Conservation (phyloP, 2,329 filamentous ascomycete species). For the Alternaria solani region DNA sequence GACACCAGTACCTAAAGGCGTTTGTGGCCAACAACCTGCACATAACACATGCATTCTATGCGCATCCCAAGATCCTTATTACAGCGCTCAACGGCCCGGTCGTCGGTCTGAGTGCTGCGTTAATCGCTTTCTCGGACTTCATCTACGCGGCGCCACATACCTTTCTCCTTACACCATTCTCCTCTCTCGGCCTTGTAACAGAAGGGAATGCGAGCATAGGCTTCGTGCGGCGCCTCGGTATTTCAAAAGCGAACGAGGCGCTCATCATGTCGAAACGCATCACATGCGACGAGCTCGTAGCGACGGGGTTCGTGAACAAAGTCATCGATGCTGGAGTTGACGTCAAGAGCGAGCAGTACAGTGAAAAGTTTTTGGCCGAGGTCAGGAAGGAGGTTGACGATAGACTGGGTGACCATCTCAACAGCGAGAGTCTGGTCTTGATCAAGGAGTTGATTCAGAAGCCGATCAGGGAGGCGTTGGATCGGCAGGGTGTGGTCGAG, state of each 20-base stretch:
- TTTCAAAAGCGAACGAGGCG: slow-evolving; percentile 87
- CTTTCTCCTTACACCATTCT: slow-evolving; percentile 91
- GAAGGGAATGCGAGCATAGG: slow-evolving; percentile 84
- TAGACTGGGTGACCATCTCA: slow-evolving; percentile 78
- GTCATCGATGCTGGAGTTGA: slow-evolving; percentile 67
- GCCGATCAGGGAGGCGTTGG: slow-evolving; percentile 75
- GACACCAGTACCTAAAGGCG: slow-evolving; percentile 68
- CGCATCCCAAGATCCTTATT: slow-evolving; percentile 92
- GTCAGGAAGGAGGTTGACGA: slow-evolving; percentile 85
- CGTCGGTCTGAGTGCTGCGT: slow-evolving; percentile 84
- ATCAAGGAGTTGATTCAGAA: slow-evolving; percentile 85
- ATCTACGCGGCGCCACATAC: slow-evolving; percentile 82
- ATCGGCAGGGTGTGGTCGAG: slow-evolving; percentile 81
- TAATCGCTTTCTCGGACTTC: slow-evolving; percentile 87
- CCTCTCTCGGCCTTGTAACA: slow-evolving; percentile 85
- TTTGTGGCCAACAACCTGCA: slow-evolving; percentile 91
- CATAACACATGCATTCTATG: slow-evolving; percentile 88
- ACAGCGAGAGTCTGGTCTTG: slow-evolving; percentile 76
- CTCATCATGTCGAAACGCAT: slow-evolving; percentile 89
- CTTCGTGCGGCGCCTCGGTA: slow-evolving; percentile 81
- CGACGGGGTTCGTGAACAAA: slow-evolving; percentile 84
- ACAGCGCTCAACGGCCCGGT: slow-evolving; percentile 91
- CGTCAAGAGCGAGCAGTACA: slow-evolving; percentile 61
- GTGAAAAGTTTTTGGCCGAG: slow-evolving; percentile 70
- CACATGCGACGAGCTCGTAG: slow-evolving; percentile 73